Base-by-base conservation (phyloP, 2,329 filamentous ascomycete genomes). In the Daldinia eschscholtzii region DNA sequence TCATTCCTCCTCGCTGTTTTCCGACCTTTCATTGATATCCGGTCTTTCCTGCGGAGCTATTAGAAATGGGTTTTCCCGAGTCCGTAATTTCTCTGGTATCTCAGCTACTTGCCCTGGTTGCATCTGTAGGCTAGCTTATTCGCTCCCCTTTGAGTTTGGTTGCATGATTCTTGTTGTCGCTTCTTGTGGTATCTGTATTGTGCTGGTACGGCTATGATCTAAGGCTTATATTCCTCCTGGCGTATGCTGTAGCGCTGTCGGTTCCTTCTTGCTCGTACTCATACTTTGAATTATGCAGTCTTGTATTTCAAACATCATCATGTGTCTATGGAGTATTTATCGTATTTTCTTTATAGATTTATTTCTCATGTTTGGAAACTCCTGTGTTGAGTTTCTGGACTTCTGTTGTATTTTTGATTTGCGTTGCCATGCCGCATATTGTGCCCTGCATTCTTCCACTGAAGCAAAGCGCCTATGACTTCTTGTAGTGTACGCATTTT, bases 401-500 rank as follows among this genome's bases (percentile, higher is more conserved):
- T 39, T 39, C 13, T 12, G 35, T 39, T 39, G 35, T 13, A 15
- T 13, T 13, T 6, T 39, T 12, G 12, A 12, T 12, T 39, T 53
- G 30, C 3, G 3, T 13, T 13, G 12, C 20, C 28, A 26, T 28
- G 28, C 41, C 39, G 42, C 5, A 23, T 6, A 30, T 63, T 48
- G 1, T 37, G 28, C 52, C 66, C 30, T 26, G 42, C 52, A 26
- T 57, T 44, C n/a, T 18, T 61, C 65, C 48, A 59, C 2, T 42
- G 20, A 4, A 62, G 53, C 55, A 41, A 55, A 2, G 46, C 23
- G 13, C 58, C 42, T 44, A 59, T 44, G n/a, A 23, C 46, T 28
- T 58, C 48, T 20, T 68, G 18, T 10, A 6, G 20, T 20, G 64
- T 57, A 33, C 48, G 55, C 58, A 61, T 58, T 42, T 63, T 4